These are phyloP conservation scores for Ophiostoma montium DNA, from an alignment of 2,329 filamentous ascomycete genomes.

Conservation along the genomic window DNA sequence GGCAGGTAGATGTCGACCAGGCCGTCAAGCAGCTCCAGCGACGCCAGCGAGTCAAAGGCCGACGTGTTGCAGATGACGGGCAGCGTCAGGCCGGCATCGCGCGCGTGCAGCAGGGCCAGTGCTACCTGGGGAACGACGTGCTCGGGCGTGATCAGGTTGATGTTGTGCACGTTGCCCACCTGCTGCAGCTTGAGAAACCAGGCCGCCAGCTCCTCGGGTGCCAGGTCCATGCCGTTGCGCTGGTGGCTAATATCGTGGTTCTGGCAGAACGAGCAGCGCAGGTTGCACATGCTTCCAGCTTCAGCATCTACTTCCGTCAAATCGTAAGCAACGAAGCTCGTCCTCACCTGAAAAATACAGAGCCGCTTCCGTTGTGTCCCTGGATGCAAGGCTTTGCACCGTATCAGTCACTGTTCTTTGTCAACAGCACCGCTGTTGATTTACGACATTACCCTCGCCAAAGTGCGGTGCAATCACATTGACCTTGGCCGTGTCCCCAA, in stretches of 20 bases:
- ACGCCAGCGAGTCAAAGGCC: slow-evolving; percentile 62
- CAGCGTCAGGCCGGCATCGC: slow-evolving; percentile 52
- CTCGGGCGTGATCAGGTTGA: slow-evolving; percentile 77
- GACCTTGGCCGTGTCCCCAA: slow-evolving; percentile 63
- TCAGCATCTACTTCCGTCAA: too few species aligned
- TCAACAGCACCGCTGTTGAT: not conserved
- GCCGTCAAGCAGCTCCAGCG: slow-evolving; percentile 59
- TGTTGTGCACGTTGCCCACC: slow-evolving; percentile 72
- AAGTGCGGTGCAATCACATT: slow-evolving; percentile 79
- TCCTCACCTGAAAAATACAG: slow-evolving; percentile 58
- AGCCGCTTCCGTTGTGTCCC: slow-evolving; percentile 65
- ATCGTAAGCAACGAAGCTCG: not conserved
- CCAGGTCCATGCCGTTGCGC: slow-evolving; percentile 66
- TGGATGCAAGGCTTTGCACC: slow-evolving; percentile 62
- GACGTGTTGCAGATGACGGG: slow-evolving; percentile 80
- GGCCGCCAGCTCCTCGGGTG: slow-evolving; percentile 58
- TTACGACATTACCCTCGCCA: slow-evolving; percentile 43
- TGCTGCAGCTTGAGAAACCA: slow-evolving; percentile 77
- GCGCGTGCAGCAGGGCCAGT: slow-evolving; percentile 59
- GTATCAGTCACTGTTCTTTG: not conserved
- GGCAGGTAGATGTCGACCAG: slow-evolving; percentile 78
- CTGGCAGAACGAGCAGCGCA: slow-evolving; percentile 64
- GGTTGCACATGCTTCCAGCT: slow-evolving; percentile 44
- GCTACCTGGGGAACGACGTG: slow-evolving; percentile 77
- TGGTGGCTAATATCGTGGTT: slow-evolving; percentile 76